A percentile compares a stretch with the other conserved stretches of the same genome.
Conservation (phyloP, 225 moss, liverwort and hornwort genomes). For the Bryum argenteum region DNA sequence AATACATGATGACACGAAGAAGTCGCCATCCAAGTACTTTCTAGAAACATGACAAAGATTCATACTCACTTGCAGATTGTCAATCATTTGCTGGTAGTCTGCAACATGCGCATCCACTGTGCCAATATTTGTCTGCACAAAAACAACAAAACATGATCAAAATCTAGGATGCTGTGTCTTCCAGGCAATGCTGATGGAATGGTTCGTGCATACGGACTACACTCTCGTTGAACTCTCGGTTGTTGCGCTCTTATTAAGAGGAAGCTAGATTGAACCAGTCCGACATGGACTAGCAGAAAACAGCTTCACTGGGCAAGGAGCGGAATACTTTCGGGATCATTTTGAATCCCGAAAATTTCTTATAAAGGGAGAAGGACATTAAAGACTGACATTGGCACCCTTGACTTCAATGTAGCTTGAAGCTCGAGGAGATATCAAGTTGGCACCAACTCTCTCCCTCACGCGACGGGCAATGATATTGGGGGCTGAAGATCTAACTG, state of each 20-base stretch:
- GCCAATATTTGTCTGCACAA: slow-evolving; percentile 74
- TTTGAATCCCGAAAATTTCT: neutral
- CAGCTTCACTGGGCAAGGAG: slow-evolving; percentile 25
- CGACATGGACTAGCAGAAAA: slow-evolving; percentile 27
- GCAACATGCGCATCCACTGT: slow-evolving; percentile 91
- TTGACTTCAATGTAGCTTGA: slow-evolving; percentile 68
- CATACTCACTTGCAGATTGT: slow-evolving; percentile 71
- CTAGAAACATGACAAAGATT: no score
- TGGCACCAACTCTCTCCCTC: slow-evolving; percentile 60
- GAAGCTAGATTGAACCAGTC: slow-evolving; percentile 28
- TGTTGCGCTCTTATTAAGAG: slow-evolving; percentile 27
- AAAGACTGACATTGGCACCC: slow-evolving; percentile 62
- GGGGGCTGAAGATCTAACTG: slow-evolving; percentile 56
- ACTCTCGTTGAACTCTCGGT: slow-evolving; percentile 33
- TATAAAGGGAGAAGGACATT: slow-evolving; percentile 27
- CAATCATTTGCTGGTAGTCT: slow-evolving; percentile 90
- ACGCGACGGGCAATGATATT: slow-evolving; percentile 63
- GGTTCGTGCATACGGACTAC: slow-evolving; percentile 13
- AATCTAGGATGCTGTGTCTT: neutral
- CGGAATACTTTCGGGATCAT: slow-evolving; percentile 28
- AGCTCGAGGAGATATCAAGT: slow-evolving; percentile 52
- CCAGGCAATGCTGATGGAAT: neutral
- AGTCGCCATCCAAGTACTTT: neutral
- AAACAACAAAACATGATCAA: slow-evolving; percentile 21
- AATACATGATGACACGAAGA: neutral